phyloP scores from a whole-genome alignment of 495 filamentous ascomycete species.

The Penicillium coprophilum region DNA sequence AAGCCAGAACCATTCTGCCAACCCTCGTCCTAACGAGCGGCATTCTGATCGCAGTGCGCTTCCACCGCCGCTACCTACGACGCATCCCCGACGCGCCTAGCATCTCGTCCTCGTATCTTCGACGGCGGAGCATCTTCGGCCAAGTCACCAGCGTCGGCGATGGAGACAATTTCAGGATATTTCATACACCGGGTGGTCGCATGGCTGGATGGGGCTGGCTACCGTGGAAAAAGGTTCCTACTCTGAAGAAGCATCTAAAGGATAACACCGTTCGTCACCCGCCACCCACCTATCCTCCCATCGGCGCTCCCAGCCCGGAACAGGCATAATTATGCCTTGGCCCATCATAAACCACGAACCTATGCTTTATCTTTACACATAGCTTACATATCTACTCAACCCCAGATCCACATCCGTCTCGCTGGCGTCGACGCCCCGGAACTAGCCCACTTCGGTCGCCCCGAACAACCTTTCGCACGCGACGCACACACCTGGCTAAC shows the following conservation, averaged over 20 bases:
- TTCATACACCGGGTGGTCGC: conserved; percentile 88
- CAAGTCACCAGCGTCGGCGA: conserved; percentile 92
- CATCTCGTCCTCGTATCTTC: conserved; percentile 67
- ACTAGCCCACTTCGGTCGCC: conserved; percentile 83
- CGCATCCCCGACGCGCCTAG: conserved; percentile 72
- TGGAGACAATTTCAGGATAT: conserved; percentile 91
- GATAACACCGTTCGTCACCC: conserved; percentile 67
- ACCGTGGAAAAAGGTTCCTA: conserved; percentile 69
- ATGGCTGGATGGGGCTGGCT: conserved; percentile 90
- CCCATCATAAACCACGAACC: not conserved
- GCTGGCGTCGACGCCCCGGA: conserved; percentile 95
- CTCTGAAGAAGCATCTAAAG: conserved; percentile 62
- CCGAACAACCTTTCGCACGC: conserved; percentile 76
- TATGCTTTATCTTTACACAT: not conserved
- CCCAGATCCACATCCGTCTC: conserved; percentile 73
- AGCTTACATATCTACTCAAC: not conserved
- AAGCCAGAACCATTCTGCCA: conserved; percentile 63
- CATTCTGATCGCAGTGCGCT: conserved; percentile 55
- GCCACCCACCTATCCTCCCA: not conserved
- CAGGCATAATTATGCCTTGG: not conserved
- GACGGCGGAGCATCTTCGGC: conserved; percentile 73
- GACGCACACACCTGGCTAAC: conserved; percentile 81
- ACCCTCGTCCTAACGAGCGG: conserved; percentile 68
- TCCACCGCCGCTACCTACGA: conserved; percentile 66
- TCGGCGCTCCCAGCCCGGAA: not conserved